Percentiles rank a stretch among this genome's conserved stretches.
These are phyloP conservation scores for Thozetella sp. DNA, from an alignment of 495 filamentous ascomycete species.

Conservation along the genomic window DNA sequence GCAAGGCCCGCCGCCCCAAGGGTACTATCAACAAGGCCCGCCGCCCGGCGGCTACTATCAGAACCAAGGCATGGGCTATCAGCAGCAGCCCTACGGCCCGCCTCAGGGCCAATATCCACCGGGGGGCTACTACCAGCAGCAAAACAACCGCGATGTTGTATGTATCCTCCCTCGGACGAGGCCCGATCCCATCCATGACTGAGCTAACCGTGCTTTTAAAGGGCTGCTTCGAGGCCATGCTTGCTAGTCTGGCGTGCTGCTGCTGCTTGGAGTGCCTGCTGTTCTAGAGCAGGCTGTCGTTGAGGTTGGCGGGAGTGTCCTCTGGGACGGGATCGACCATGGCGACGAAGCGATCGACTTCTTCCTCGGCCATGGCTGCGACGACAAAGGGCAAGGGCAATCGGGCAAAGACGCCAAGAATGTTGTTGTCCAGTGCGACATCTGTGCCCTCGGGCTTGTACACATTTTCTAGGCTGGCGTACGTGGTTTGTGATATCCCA, in stretches of 20 bases:
- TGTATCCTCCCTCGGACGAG: background rate
- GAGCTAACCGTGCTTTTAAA: constrained; percentile 6
- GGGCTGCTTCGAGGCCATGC: constrained; percentile 33
- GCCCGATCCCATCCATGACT: background rate
- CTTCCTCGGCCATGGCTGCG: too few relatives aligned
- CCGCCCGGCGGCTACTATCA: constrained; percentile 1
- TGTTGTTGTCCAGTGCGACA: too few relatives aligned
- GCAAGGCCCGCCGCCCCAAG: constrained; percentile 6
- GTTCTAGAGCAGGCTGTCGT: too few relatives aligned
- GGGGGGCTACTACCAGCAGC: constrained; percentile 13
- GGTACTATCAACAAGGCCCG: background rate
- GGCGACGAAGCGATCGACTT: too few relatives aligned
- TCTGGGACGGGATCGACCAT: too few relatives aligned
- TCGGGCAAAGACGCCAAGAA: too few relatives aligned
- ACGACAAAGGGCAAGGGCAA: too few relatives aligned
- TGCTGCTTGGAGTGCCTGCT: constrained; percentile 48
- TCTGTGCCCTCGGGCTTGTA: too few relatives aligned
- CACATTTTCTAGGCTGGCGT: too few relatives aligned
- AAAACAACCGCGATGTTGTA: constrained; percentile 26
- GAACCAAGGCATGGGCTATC: background rate
- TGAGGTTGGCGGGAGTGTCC: too few relatives aligned
- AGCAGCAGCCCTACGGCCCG: constrained; percentile 2
- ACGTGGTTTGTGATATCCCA: background rate
- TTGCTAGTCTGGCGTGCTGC: constrained; percentile 45
- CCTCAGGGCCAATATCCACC: constrained; percentile 3